A percentile compares a stretch with the other conserved stretches of the same genome.
Conservation (phyloP, 495 filamentous ascomycete species). For the Astrocystis sublimbata region DNA sequence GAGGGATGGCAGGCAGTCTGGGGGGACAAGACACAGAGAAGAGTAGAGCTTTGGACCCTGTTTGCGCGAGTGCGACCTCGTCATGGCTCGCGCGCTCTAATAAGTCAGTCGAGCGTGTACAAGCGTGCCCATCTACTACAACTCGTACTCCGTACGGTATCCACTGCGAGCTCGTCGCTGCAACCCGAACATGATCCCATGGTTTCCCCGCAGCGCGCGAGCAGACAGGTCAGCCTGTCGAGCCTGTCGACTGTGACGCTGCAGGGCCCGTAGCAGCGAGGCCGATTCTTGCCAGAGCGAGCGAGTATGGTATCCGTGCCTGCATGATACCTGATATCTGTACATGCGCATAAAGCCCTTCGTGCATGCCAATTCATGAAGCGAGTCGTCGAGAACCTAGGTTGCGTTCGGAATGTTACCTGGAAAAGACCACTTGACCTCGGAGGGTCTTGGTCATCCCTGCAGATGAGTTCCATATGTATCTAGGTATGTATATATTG, state of each 20-base stretch:
- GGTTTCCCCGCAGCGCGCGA: slow-evolving; percentile 14
- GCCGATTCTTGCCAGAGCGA: not conserved
- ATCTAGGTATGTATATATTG: no score
- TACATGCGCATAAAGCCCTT: slow-evolving; percentile 12
- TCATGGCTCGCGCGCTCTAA: slow-evolving; percentile 12
- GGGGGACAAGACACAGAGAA: not conserved
- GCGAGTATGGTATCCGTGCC: not conserved
- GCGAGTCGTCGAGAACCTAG: not conserved
- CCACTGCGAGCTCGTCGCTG: slow-evolving; percentile 5
- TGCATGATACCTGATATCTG: not conserved
- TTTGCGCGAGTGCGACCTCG: slow-evolving; percentile 9
- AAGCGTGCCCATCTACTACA: slow-evolving; percentile 14
- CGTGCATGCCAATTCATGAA: not conserved
- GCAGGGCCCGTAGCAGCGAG: not conserved
- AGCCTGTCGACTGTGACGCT: not conserved
- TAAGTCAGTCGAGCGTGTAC: slow-evolving; percentile 5
- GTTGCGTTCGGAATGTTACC: not conserved
- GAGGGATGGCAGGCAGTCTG: not conserved
- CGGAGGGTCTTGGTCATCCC: not conserved
- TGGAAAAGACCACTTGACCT: slow-evolving; percentile 4
- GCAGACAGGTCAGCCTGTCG: slow-evolving; percentile 16
- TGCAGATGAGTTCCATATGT: not conserved
- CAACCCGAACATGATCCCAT: slow-evolving; percentile 14
- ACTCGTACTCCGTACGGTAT: no score
- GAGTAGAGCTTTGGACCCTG: slow-evolving; percentile 11